These are phyloP conservation scores for Aspergillus felis DNA, from an alignment of 2,329 filamentous ascomycete species.

Conservation along the genomic window DNA sequence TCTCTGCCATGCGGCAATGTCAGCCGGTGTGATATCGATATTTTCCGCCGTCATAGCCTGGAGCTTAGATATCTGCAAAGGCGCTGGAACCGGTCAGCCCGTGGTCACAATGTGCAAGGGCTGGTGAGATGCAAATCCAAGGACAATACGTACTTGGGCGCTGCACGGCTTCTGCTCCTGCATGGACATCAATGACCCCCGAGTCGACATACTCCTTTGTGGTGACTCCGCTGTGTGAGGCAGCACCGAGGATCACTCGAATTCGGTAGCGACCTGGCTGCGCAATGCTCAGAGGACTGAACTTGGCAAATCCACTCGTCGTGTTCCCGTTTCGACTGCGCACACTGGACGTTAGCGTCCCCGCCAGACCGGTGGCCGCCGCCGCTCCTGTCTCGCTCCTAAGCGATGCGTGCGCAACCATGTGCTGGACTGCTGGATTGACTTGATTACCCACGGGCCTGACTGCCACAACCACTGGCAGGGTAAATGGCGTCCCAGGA, in stretches of 20 bases:
- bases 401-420: conserved; percentile 26
- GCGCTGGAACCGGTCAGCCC: conserved; percentile 22
- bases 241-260: conserved; percentile 29
- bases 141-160: conserved; percentile 25
- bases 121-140: background rate
- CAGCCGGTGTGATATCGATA: conserved; percentile 26
- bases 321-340: conserved; percentile 27
- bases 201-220: conserved; percentile 30
- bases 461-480: conserved; percentile 29
- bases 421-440: conserved; percentile 20
- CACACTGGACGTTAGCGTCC: conserved; percentile 30
- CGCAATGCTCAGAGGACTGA: conserved; percentile 24
- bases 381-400: conserved; percentile 23
- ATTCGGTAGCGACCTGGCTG: conserved; percentile 28
- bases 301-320: conserved; percentile 28
- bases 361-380: conserved; percentile 19
- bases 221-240: conserved; percentile 25
- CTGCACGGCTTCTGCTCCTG: conserved; percentile 22
- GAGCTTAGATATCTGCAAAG: conserved; percentile 21
- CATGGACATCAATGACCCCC: conserved; percentile 26
- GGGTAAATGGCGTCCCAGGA: conserved; percentile 25
- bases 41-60: conserved; percentile 27
- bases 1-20: conserved; percentile 30
- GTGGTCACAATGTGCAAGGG: background rate
- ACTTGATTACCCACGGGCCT: conserved; percentile 23